These are phyloP conservation scores for Paramyrothecium sp. DNA, from an alignment of 2,329 filamentous ascomycete species.

Conservation along the genomic window DNA sequence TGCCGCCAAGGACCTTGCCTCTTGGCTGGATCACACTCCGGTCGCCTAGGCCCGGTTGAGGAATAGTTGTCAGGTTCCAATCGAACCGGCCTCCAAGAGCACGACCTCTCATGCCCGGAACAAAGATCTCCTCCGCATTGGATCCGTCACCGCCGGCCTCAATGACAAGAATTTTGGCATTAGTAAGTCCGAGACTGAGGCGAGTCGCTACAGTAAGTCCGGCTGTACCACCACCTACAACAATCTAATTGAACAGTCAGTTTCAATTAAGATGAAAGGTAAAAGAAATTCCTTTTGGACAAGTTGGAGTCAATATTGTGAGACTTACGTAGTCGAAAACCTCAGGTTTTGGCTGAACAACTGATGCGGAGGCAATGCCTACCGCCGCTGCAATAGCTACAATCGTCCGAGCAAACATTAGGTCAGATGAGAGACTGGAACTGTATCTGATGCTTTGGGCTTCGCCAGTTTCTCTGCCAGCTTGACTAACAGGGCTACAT, in stretches of 20 bases:
- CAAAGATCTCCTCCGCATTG: conserved; percentile 30
- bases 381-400: not conserved
- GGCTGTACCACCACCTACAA: conserved; percentile 54
- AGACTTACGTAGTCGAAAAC: not conserved
- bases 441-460: no score
- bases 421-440: no score
- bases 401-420: no score
- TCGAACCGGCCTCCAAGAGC: conserved; percentile 34
- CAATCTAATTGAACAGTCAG: conserved; percentile 17
- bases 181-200: conserved; percentile 44
- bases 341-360: not conserved
- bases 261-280: not conserved
- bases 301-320: not conserved
- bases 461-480: no score
- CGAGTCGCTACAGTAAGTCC: conserved; percentile 49
- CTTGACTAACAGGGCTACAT: no score
- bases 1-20: conserved; percentile 59
- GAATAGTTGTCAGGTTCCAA: conserved; percentile 39
- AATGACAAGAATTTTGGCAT: conserved; percentile 22
- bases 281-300: not conserved
- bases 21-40: conserved; percentile 39
- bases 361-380: not conserved
- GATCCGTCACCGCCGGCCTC: conserved; percentile 28
- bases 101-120: conserved; percentile 34
- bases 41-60: conserved; percentile 34